Conservation (phyloP, 1,284 basidiomycete species). For the Moesziomyces antarcticus region DNA sequence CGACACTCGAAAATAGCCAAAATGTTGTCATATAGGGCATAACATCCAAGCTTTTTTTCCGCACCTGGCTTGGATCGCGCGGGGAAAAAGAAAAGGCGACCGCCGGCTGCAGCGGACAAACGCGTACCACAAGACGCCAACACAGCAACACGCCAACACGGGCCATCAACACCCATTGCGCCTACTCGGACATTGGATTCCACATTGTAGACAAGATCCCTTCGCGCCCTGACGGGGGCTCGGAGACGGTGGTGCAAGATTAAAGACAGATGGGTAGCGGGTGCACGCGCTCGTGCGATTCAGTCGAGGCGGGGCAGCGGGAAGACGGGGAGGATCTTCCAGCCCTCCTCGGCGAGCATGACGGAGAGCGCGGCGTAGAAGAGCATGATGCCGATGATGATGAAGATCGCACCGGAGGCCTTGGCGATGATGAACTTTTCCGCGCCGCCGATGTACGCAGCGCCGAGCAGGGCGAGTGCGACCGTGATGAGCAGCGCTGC, state of each 20-base stretch:
- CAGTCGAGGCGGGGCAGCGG: conserved; percentile 49
- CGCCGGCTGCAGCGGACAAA: background rate
- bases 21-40: background rate
- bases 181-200: too few relatives aligned
- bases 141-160: background rate
- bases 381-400: conserved; percentile 34
- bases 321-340: conserved; percentile 48
- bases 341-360: conserved; percentile 50
- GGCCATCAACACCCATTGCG: background rate
- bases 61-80: too few relatives aligned
- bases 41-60: background rate
- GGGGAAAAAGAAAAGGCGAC: too few relatives aligned
- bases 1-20: background rate
- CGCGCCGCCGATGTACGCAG: conserved; percentile 26
- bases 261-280: background rate
- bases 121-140: background rate
- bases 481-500: conserved; percentile 41
- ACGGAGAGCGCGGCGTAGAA: conserved; percentile 43
- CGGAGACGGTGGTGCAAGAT: too few relatives aligned
- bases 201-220: too few relatives aligned
- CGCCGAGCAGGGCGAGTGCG: conserved; percentile 36
- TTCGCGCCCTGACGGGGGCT: too few relatives aligned
- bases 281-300: background rate
- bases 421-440: conserved; percentile 20
- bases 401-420: conserved; percentile 46